Conservation (phyloP, 805 yeast species). For the Debaryomyces prosopidis region DNA sequence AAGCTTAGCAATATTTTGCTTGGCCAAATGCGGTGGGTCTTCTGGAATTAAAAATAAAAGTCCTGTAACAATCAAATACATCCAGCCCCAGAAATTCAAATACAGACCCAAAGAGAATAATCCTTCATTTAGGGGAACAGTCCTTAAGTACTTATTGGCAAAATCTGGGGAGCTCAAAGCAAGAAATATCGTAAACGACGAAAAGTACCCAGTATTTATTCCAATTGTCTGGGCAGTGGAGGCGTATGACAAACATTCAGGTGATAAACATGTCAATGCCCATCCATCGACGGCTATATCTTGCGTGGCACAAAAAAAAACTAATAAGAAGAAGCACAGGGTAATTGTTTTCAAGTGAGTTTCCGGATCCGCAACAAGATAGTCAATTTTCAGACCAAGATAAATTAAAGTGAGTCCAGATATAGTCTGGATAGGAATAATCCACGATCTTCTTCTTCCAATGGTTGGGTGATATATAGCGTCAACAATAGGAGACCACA, state of each 20-base stretch:
- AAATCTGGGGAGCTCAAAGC: conserved; percentile 92
- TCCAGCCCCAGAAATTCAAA: conserved; percentile 73
- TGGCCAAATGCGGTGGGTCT: conserved; percentile 56
- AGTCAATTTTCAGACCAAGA: conserved; percentile 61
- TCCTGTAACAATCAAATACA: conserved; percentile 67
- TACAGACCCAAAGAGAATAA: conserved; percentile 73
- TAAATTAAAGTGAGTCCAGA: conserved; percentile 66
- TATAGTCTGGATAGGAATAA: conserved; percentile 85
- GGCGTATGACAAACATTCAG: conserved; percentile 81
- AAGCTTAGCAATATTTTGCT: conserved; percentile 28
- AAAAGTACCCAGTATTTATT: conserved; percentile 87
- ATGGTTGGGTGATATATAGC: conserved; percentile 65
- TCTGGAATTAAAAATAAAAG: conserved; percentile 66
- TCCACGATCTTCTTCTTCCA: conserved; percentile 93
- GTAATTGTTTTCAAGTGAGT: conserved; percentile 60
- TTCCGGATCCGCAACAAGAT: conserved; percentile 50
- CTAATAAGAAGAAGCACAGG: conserved; percentile 68
- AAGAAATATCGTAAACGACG: conserved; percentile 86
- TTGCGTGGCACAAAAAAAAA: conserved; percentile 92
- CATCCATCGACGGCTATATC: conserved; percentile 99
- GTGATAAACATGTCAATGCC: conserved; percentile 88
- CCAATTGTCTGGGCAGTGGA: conserved; percentile 98
- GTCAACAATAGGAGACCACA: conserved; percentile 97
- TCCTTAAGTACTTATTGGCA: conserved; percentile 79
- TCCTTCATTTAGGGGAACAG: conserved; percentile 60